Conservation (phyloP, 1,284 basidiomycete genomes). For the Somion occarium region DNA sequence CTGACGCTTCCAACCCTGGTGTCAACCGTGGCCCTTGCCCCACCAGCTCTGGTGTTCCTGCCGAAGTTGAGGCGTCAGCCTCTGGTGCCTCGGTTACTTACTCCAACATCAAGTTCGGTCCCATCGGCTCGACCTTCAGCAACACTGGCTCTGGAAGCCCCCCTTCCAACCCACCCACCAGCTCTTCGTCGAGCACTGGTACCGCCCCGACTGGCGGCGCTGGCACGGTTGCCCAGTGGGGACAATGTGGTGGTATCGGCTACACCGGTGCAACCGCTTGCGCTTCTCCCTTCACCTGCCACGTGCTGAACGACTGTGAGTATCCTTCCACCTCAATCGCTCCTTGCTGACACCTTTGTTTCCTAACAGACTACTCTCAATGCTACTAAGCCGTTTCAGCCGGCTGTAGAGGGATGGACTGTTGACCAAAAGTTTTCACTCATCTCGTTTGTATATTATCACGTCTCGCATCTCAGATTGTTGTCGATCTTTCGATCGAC, state of each 20-base stretch:
- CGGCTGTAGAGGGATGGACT: background rate
- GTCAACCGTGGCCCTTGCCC: constrained; percentile 33
- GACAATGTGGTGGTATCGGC: constrained; percentile 15
- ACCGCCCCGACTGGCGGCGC: background rate
- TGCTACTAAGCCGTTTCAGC: constrained; percentile 9
- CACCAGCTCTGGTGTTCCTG: constrained; percentile 29
- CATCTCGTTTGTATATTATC: background rate
- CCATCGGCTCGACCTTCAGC: constrained; percentile 29
- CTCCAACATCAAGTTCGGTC: constrained; percentile 35
- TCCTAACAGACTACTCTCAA: constrained; percentile 13
- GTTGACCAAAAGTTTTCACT: background rate
- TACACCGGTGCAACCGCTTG: constrained; percentile 14
- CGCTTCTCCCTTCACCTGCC: constrained; percentile 14
- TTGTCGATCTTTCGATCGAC: background rate
- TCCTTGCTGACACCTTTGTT: constrained; percentile 3
- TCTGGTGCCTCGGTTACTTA: constrained; percentile 24
- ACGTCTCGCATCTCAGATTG: background rate
- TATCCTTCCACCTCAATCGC: background rate
- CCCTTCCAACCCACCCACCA: background rate
- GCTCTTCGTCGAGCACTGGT: background rate
- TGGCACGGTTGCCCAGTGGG: constrained; percentile 14
- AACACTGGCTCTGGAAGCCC: background rate
- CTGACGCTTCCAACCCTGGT: constrained; percentile 28
- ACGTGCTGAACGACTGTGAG: constrained; percentile 15
- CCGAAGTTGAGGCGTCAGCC: constrained; percentile 25